These are phyloP conservation scores for Selaginella tamariscina DNA, from an alignment of 75 land plant genomes.

Conservation along the genomic window DNA sequence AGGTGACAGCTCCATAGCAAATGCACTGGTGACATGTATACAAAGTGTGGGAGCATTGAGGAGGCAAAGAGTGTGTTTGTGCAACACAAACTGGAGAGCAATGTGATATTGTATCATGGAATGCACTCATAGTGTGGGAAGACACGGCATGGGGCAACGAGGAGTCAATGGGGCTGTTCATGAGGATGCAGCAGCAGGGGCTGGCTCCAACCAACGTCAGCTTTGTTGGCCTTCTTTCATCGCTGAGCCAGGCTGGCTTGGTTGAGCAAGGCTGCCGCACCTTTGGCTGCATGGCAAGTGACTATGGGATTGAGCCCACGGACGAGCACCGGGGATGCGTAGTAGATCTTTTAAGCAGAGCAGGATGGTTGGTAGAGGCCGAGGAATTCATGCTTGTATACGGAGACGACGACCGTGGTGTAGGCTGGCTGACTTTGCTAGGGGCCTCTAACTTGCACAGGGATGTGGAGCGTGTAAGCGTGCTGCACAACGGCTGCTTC, in stretches of 20 bases:
- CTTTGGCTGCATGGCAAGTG: neutral
- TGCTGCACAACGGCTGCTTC: neutral
- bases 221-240: neutral
- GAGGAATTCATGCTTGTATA: neutral
- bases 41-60: constrained; percentile 38
- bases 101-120: constrained; percentile 57
- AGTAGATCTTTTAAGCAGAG: neutral
- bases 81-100: constrained; percentile 10
- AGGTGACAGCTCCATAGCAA: constrained; percentile 37
- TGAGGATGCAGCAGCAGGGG: neutral
- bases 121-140: constrained; percentile 29
- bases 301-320: neutral
- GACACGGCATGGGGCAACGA: neutral
- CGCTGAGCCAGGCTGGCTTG: neutral
- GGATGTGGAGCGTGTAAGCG: neutral
- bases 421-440: neutral
- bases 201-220: neutral
- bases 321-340: neutral
- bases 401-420: neutral
- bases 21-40: constrained; percentile 54
- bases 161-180: neutral
- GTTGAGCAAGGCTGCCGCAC: neutral
- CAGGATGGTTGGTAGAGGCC: neutral
- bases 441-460: neutral
- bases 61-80: constrained; percentile 41